These are phyloP conservation scores for Tricholoma hemisulphureum DNA, from an alignment of 768 basidiomycete species.

Conservation along the genomic window DNA sequence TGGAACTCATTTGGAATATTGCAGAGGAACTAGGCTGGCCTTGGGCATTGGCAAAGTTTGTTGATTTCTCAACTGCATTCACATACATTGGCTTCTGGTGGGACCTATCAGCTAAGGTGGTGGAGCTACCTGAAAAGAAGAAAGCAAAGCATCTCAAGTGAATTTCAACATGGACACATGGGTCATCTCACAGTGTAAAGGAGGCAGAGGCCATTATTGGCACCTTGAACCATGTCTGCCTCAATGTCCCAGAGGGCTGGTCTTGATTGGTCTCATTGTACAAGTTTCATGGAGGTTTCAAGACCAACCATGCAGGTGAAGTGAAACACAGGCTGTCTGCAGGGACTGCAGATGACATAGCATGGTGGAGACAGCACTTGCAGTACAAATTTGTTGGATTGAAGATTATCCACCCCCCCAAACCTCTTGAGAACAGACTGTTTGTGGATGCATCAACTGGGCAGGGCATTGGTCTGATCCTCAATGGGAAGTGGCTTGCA, in stretches of 20 bases:
- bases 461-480: conserved; percentile 20
- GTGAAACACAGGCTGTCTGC: conserved; percentile 15
- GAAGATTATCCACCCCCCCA: conserved; percentile 10
- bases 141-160: conserved; percentile 25
- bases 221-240: conserved; percentile 34
- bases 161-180: conserved; percentile 19
- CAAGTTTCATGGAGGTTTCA: conserved; percentile 25
- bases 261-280: conserved; percentile 30
- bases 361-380: conserved; percentile 25
- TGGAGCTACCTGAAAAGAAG: conserved; percentile 31
- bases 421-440: conserved; percentile 9
- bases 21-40: conserved; percentile 31
- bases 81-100: conserved; percentile 39
- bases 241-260: conserved; percentile 30
- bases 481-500: conserved; percentile 9
- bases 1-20: conserved; percentile 21
- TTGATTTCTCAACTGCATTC: conserved; percentile 26
- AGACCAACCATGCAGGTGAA: neutral
- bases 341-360: conserved; percentile 17
- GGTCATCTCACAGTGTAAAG: conserved; percentile 7
- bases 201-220: conserved; percentile 29
- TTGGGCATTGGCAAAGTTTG: conserved; percentile 32
- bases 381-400: conserved; percentile 12
- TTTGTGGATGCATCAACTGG: conserved; percentile 37
- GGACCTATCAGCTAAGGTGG: conserved; percentile 26